A percentile compares a stretch with the other conserved stretches of the same genome.
phyloP scores from a whole-genome alignment of 768 basidiomycete species.

The Mycena amicta region DNA sequence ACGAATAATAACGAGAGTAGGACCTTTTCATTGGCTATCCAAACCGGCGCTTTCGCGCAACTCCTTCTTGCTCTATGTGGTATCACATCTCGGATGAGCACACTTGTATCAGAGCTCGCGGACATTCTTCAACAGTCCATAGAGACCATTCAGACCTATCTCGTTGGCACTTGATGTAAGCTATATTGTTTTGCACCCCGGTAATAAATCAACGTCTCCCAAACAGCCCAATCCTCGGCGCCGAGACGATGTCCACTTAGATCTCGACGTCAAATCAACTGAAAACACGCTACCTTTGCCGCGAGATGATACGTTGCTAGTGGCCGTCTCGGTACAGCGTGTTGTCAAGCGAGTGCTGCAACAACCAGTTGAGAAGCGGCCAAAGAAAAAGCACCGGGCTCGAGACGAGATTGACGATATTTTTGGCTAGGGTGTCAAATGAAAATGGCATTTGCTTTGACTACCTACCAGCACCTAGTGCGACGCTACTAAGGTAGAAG shows the following conservation, averaged over 20 bases:
- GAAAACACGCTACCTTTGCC: too few species aligned
- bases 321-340: neutral
- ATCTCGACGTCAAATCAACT: neutral
- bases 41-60: conserved; percentile 74
- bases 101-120: conserved; percentile 46
- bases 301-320: neutral
- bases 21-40: conserved; percentile 63
- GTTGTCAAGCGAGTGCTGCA: conserved; percentile 2
- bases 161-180: conserved; percentile 36
- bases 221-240: neutral
- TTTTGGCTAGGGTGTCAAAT: conserved; percentile 56
- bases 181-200: neutral
- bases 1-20: conserved; percentile 36
- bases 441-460: too few species aligned
- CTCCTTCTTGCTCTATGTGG: conserved; percentile 63
- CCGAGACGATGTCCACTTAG: neutral
- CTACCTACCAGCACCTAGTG: too few species aligned
- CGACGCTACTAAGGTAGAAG: too few species aligned
- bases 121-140: conserved; percentile 37
- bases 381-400: conserved; percentile 42
- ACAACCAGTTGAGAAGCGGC: neutral
- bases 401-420: conserved; percentile 73
- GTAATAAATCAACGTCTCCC: neutral
- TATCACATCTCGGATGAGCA: conserved; percentile 58
- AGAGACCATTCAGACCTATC: conserved; percentile 30